Conservation (phyloP, 2,329 filamentous ascomycete species). For the Pestalotiopsis fici region DNA sequence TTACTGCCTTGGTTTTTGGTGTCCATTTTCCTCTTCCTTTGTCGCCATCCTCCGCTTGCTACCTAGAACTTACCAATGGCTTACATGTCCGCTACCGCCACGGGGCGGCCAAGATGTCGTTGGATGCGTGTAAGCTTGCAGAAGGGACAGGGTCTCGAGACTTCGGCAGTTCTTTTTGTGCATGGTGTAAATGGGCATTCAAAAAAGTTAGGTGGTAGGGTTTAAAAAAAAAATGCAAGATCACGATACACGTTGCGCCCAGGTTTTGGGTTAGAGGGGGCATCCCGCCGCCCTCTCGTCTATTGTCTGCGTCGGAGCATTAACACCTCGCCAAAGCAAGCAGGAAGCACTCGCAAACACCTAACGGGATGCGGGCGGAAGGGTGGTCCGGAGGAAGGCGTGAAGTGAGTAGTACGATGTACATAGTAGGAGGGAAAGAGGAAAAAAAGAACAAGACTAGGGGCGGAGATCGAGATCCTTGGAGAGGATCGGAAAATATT, state of each 20-base stretch:
- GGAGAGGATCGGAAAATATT: constrained; percentile 2
- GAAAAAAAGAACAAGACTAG: background rate
- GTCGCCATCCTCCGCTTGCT: background rate
- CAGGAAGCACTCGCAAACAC: background rate
- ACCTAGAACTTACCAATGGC: background rate
- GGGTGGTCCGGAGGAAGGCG: background rate
- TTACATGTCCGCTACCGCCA: background rate
- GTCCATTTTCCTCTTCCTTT: background rate
- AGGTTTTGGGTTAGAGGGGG: background rate
- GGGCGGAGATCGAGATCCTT: constrained; percentile 4
- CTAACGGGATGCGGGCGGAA: background rate
- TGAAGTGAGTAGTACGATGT: no score
- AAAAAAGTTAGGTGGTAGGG: background rate
- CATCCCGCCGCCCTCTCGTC: background rate
- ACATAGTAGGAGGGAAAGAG: background rate
- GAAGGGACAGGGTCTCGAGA: background rate
- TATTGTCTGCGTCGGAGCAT: background rate
- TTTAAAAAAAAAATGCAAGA: background rate
- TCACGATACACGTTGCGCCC: background rate
- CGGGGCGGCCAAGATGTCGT: background rate
- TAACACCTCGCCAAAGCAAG: background rate
- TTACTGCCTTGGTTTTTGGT: background rate
- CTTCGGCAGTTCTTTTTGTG: background rate
- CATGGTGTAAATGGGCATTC: background rate
- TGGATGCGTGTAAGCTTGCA: background rate